These are phyloP conservation scores for Heritiera littoralis DNA, from an alignment of 345 rosid species.

Conservation along the genomic window DNA sequence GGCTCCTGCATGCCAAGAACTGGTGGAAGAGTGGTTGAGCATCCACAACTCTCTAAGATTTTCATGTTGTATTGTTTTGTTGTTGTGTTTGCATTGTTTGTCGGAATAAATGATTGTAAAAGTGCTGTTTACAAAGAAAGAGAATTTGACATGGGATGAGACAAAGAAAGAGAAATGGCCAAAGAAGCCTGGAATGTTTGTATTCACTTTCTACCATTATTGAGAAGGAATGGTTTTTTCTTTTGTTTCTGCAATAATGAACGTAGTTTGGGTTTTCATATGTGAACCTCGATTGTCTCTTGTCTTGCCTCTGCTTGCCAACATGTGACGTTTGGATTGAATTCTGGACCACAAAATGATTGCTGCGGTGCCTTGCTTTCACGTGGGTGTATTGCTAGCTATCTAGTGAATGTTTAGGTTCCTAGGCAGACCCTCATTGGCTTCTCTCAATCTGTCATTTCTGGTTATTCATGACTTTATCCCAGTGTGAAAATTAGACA, in stretches of 20 bases:
- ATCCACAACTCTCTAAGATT: conserved; percentile 40
- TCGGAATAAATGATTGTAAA: neutral
- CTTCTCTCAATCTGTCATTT: too few relatives aligned
- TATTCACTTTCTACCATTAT: neutral
- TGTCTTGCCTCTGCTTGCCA: neutral
- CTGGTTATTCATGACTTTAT: too few relatives aligned
- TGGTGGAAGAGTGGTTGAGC: conserved; percentile 38
- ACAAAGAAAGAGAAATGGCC: too few relatives aligned
- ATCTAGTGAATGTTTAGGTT: neutral
- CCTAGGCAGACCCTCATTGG: too few relatives aligned
- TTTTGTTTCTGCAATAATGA: neutral
- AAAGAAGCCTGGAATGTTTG: neutral
- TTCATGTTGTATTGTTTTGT: neutral
- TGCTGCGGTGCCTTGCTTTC: neutral
- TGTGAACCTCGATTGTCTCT: neutral
- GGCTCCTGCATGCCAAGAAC: conserved; percentile 36
- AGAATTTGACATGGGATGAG: neutral
- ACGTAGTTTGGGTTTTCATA: neutral
- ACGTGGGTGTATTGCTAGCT: too few relatives aligned
- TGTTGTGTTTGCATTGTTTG: neutral
- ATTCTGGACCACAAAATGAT: neutral
- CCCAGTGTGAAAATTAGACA: too few relatives aligned
- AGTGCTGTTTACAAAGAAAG: neutral
- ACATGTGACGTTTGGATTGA: neutral
- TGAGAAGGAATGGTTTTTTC: neutral